A percentile compares a stretch with the other conserved stretches of the same genome.
These are phyloP conservation scores for Tolypocladium tundrense DNA, from an alignment of 2,329 filamentous ascomycete species.

Conservation along the genomic window DNA sequence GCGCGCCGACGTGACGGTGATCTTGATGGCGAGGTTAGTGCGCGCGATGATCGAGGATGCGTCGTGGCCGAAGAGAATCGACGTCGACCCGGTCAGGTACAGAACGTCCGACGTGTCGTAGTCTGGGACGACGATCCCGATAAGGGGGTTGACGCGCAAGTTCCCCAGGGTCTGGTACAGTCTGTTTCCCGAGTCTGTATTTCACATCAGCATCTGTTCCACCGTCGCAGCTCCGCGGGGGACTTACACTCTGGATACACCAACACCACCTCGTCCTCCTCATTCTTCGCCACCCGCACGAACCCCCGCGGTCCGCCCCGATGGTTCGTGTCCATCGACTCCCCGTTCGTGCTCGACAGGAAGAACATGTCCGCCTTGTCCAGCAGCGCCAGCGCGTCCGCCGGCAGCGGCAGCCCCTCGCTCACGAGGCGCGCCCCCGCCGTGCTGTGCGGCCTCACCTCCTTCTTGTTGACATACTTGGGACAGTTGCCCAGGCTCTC, in stretches of 20 bases:
- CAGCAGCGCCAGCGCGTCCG: constrained; percentile 49
- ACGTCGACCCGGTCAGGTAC: constrained; percentile 60
- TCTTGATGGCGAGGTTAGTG: constrained; percentile 61
- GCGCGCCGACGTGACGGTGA: constrained; percentile 50
- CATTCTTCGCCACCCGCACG: constrained; percentile 54
- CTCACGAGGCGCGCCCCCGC: constrained; percentile 36
- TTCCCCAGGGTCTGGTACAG: constrained; percentile 81
- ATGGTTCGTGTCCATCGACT: constrained; percentile 76
- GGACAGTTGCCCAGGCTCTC: constrained; percentile 75
- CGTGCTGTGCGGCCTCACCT: constrained; percentile 38
- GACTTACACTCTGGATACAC: constrained; percentile 63
- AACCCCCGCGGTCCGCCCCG: constrained; percentile 69
- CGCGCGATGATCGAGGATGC: constrained; percentile 55
- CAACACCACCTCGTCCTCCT: constrained; percentile 36
- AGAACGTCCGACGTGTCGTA: constrained; percentile 63
- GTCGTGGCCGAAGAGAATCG: constrained; percentile 53
- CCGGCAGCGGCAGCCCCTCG: constrained; percentile 32
- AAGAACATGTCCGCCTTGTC: constrained; percentile 65
- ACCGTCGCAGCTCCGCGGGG: not conserved
- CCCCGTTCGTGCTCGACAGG: constrained; percentile 54
- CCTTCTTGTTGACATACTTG: constrained; percentile 74
- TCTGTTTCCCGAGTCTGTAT: constrained; percentile 60
- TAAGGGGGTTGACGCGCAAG: constrained; percentile 51
- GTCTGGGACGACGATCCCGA: constrained; percentile 64
- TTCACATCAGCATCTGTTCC: not conserved